phyloP scores from a whole-genome alignment of 768 basidiomycete genomes.

The Thelephora ganbajun region DNA sequence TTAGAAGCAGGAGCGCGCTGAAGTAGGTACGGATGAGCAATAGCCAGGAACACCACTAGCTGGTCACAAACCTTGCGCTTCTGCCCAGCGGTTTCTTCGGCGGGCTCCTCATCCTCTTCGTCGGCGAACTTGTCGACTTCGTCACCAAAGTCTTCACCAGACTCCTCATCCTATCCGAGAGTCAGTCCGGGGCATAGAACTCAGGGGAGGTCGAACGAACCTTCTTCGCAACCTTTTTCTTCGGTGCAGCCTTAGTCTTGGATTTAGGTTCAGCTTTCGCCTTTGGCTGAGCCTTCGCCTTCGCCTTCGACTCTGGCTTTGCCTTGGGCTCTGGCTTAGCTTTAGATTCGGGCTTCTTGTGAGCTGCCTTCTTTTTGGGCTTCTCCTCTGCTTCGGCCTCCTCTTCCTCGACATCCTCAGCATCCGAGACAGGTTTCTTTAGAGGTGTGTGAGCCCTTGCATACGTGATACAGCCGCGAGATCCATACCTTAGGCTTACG shows the following conservation, averaged over 20 bases:
- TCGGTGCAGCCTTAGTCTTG: slow-evolving; percentile 35
- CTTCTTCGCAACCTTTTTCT: slow-evolving; percentile 28
- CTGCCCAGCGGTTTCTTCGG: slow-evolving; percentile 29
- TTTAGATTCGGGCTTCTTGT: slow-evolving; percentile 16
- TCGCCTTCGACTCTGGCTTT: slow-evolving; percentile 21
- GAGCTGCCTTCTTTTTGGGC: slow-evolving; percentile 39
- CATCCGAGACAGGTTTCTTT: slow-evolving; percentile 10
- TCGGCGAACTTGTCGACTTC: slow-evolving; percentile 27
- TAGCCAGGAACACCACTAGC: neutral
- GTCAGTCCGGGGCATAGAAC: neutral
- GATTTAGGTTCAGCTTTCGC: slow-evolving; percentile 17
- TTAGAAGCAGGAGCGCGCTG: slow-evolving; percentile 13
- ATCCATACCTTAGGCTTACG: neutral
- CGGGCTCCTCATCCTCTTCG: slow-evolving; percentile 31
- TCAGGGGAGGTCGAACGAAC: slow-evolving; percentile 7
- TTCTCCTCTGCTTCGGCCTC: slow-evolving; percentile 30
- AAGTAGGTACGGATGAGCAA: neutral
- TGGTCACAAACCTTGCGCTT: slow-evolving; percentile 51
- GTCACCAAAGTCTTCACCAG: slow-evolving; percentile 33
- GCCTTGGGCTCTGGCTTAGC: slow-evolving; percentile 26
- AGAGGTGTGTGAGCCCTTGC: slow-evolving; percentile 1
- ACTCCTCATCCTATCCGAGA: slow-evolving; percentile 23
- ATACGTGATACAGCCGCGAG: slow-evolving; percentile 2
- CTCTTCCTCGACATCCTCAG: slow-evolving; percentile 16
- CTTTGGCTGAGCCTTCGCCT: slow-evolving; percentile 25